phyloP scores from a whole-genome alignment of 768 basidiomycete genomes.

The Boletus eberwhitei region DNA sequence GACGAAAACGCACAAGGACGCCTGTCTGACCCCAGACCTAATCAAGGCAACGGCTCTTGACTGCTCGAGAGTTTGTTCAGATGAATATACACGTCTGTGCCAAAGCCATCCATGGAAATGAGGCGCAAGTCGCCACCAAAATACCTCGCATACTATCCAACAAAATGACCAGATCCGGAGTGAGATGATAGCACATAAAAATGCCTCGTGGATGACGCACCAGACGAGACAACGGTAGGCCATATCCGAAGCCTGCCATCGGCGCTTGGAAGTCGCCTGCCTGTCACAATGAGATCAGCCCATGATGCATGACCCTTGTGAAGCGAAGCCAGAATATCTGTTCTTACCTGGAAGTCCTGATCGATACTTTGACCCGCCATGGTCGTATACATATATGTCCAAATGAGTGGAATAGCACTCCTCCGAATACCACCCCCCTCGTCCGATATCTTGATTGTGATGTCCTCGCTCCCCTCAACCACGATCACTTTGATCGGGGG shows the following conservation, averaged over 20 bases:
- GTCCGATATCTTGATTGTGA: slow-evolving; percentile 98
- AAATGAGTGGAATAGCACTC: slow-evolving; percentile 88
- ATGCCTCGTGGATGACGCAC: slow-evolving; percentile 40
- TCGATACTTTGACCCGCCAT: slow-evolving; percentile 71
- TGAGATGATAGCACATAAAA: not conserved
- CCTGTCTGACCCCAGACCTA: not conserved
- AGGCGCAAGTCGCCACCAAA: slow-evolving; percentile 89
- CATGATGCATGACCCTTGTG: not conserved
- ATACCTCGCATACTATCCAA: slow-evolving; percentile 78
- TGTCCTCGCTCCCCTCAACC: slow-evolving; percentile 96
- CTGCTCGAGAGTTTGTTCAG: slow-evolving; percentile 84
- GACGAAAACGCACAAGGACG: not conserved
- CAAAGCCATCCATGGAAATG: slow-evolving; percentile 97
- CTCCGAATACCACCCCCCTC: slow-evolving; percentile 89
- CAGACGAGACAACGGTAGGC: slow-evolving; percentile 85
- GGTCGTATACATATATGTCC: slow-evolving; percentile 98
- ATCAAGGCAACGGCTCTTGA: slow-evolving; percentile 63
- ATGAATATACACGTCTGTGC: slow-evolving; percentile 91
- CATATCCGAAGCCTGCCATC: slow-evolving; percentile 97
- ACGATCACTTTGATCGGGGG: slow-evolving; percentile 51
- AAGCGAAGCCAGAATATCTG: not conserved
- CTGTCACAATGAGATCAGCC: slow-evolving; percentile 23
- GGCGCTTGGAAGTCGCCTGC: slow-evolving; percentile 93
- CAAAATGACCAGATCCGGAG: not conserved
- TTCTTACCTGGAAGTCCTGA: slow-evolving; percentile 55